Evolutionary conservation across 805 yeast genomes (phyloP).

Genomic region (Kodamaea sagamina): DNA sequence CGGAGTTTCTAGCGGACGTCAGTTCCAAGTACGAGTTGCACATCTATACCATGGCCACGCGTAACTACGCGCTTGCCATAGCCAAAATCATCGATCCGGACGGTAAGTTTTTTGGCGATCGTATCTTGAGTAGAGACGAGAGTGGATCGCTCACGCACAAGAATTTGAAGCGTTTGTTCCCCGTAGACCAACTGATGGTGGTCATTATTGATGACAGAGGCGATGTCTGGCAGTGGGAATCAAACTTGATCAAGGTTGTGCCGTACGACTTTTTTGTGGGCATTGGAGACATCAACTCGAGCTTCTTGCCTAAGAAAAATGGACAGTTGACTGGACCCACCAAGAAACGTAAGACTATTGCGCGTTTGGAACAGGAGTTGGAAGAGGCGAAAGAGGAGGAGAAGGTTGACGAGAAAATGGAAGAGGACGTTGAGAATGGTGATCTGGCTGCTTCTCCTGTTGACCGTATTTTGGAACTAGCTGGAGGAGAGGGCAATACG

Average conservation of each 20-base stretch:
- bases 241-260: constrained; percentile 84
- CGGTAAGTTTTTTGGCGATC: constrained; percentile 82
- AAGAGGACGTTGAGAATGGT: constrained; percentile 6
- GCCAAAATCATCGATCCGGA: constrained; percentile 91
- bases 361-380: constrained; percentile 50
- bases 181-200: constrained; percentile 96
- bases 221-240: constrained; percentile 98
- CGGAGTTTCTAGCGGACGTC: constrained; percentile 66
- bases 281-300: constrained; percentile 94
- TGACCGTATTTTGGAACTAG: constrained; percentile 49
- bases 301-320: constrained; percentile 82
- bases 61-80: constrained; percentile 87
- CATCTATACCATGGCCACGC: constrained; percentile 96
- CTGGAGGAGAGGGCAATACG: constrained; percentile 52
- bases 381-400: constrained; percentile 18
- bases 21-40: constrained; percentile 80
- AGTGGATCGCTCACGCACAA: constrained; percentile 91
- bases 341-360: constrained; percentile 58
- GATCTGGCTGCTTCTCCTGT: constrained; percentile 38
- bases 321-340: constrained; percentile 60
- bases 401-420: constrained; percentile 14
- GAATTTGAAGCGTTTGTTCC: constrained; percentile 83
- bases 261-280: constrained; percentile 97
- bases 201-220: constrained; percentile 96
- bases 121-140: constrained; percentile 91